Base-by-base conservation (phyloP, 805 yeast genomes). In the Candida maltosa region DNA sequence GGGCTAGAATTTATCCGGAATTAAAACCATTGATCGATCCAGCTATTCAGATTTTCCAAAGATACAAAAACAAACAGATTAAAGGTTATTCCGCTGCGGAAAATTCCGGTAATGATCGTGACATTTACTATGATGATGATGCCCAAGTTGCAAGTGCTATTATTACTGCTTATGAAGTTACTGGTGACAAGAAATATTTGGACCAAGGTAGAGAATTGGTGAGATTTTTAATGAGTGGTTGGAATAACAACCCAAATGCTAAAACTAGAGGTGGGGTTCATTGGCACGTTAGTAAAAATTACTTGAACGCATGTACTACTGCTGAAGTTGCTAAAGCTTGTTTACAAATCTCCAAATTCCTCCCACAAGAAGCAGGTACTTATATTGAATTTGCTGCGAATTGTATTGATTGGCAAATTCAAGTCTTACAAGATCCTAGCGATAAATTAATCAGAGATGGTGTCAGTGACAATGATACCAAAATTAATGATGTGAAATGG, bases 91-190 rank as follows among this genome's bases (percentile, higher is more conserved):
- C 83, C 27, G 87, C 87, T 1, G 79, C 81, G 4, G 79, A 75
- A 49, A 73, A 78, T 48, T 65, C 64, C 34, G 71, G 73, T 16
- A 79, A 73, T 30, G 81, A 80, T 53, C 60, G 61, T 33, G 87
- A 82, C 52, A 76, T 82, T 26, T 80, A 81, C 54, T 78, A 78
- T 42, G 87, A 82, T 49, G 89, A 82, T 49, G 83, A 81, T 51
- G 89, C 88, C 2, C 89, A 82, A 52, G 76, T 81, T 10, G 81
- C 83, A 11, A 66, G 78, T 46, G 82, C 80, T 3, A 63, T 79
- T 45, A 60, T 83, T 38, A 70, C 78, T 3, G 84, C 85, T 2
- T 81, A 76, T 49, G 87, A 80, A 48, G 85, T 78, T 16, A 79
- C 87, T 1, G 74, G 73, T 2, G 73, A 80, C 42, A 60, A 60